Conservation (phyloP, 176 grass and related monocot genomes). For the Triticum dicoccoides region DNA sequence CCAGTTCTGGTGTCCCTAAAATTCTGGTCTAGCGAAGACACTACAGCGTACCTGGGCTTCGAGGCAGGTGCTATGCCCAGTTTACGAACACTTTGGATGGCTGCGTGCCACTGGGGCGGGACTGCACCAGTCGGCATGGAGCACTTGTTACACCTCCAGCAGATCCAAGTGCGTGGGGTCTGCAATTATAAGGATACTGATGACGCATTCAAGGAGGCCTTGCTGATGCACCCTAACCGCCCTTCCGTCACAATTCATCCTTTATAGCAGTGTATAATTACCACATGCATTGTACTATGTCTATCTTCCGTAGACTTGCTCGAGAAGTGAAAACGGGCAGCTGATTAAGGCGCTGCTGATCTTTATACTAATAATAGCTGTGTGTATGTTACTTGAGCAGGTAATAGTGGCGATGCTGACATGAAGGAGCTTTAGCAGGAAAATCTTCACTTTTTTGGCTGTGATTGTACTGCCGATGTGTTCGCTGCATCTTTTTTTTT, state of each 20-base stretch:
- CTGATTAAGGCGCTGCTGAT: too few species aligned
- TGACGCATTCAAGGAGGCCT: background rate
- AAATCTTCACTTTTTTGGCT: too few species aligned
- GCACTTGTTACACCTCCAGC: background rate
- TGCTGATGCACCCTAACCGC: background rate
- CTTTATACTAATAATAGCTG: too few species aligned
- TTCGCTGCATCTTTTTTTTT: too few species aligned
- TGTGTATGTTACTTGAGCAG: too few species aligned
- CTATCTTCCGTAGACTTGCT: too few species aligned
- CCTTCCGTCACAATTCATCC: background rate
- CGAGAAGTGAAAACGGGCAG: too few species aligned
- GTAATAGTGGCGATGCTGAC: too few species aligned
- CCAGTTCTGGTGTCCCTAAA: background rate
- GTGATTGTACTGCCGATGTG: too few species aligned
- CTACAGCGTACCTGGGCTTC: background rate
- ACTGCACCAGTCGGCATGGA: background rate
- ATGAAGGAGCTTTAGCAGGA: too few species aligned
- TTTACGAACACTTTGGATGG: background rate
- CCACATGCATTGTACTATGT: too few species aligned
- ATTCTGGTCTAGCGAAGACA: background rate
- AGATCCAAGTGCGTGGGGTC: background rate
- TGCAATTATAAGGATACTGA: background rate
- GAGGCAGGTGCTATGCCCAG: background rate
- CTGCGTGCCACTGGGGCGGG: background rate
- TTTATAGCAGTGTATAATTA: too few species aligned